Base-by-base conservation (phyloP, 2,329 filamentous ascomycete species). In the Atkinsonella texensis region DNA sequence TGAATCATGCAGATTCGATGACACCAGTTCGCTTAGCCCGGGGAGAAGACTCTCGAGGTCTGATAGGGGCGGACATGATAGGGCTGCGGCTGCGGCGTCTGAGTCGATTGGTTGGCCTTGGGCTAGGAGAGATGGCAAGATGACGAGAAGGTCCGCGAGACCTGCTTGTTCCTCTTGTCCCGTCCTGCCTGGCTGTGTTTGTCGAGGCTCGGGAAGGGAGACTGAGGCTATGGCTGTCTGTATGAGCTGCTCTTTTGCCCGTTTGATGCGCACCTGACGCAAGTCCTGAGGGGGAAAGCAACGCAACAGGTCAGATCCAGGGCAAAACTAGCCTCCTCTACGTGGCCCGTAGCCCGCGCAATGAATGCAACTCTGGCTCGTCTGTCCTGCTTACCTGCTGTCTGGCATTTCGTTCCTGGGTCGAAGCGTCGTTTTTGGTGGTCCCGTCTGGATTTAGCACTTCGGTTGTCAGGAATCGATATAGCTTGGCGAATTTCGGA, bases 401-500 rank as follows among this genome's bases (percentile, higher is more conserved):
- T 2, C 76, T 70, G 2, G 68, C 68, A 52, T 74, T 70, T 20
- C 75, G 71, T 59, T 79, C 73, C 56, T 74, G 74, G 15, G 70
- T 70, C 2, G 68, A 65, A n/a, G 70, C 66, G 56, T 75, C 70
- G n/a, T 71, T 65, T 59, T 72, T 78, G 2, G 77, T 79, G 9
- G 80, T 79, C 2, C 76, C 79, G 63, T 83, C 76, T 0, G 73
- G 64, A 56, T 80, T 79, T 5, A 84, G 70, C 28, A 82, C 62
- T 2, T 69, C 69, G 1, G 70, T 74, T 7, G 74, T 77, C 45
- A 84, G 68, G 12, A 70, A 76, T 15, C 66, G 69, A 63, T 83
- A 79, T 5, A 84, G 70, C 35, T 70, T 68, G n/a, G 76, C 75
- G 58, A 84, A 84, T 20, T 77, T 72, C 0, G 80, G 80, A 55